Evolutionary conservation across 768 basidiomycete genomes (phyloP), one percentile per base, ranked within the genome.

Genomic region (Naganishia friedmannii): DNA sequence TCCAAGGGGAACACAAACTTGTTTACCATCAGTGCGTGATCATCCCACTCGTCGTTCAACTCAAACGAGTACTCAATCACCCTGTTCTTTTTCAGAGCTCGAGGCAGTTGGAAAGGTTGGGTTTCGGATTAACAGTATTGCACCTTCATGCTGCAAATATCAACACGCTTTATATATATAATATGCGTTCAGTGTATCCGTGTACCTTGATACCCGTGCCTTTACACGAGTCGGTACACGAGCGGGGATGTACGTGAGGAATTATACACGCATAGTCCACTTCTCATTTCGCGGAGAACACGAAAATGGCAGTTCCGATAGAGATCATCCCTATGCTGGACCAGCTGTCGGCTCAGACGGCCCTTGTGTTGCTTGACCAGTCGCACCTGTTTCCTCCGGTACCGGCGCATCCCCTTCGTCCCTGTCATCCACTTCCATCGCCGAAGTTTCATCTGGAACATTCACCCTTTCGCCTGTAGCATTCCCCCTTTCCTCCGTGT

Each of bases 81-180:
- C 8, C 26, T 48, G 12, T 32, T 10, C 53, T 19, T 23, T 17
- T 26, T 17, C 15, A 67, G 66, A 23, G 51, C 51, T 4, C 53
- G 51, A 21, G 66, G 66, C 2, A 31, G 28, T 17, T 67, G 66
- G 66, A 67, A 67, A 54, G 66, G 48, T 26, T 51, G 23, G n/a
- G 23, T 21, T 5, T 51, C 19, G 23, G 48, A 51, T 23, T 42
- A 17, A 42, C 42, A 42, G 42, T 42, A 42, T 42, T 10, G 15
- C n/a, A 13, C 48, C n/a, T 21, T 12, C n/a, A 51, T 51, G 48
- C 8, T 7, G 34, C 34, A n/a, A n/a, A n/a, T n/a, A n/a, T n/a
- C n/a, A n/a, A n/a, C n/a, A n/a, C n/a, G n/a, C n/a, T n/a, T n/a
- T n/a, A n/a, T n/a, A n/a, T n/a, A n/a, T n/a, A n/a, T n/a, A n/a